Base-by-base conservation (phyloP, 306 rosid genomes). In the Canavalia ensiformis region DNA sequence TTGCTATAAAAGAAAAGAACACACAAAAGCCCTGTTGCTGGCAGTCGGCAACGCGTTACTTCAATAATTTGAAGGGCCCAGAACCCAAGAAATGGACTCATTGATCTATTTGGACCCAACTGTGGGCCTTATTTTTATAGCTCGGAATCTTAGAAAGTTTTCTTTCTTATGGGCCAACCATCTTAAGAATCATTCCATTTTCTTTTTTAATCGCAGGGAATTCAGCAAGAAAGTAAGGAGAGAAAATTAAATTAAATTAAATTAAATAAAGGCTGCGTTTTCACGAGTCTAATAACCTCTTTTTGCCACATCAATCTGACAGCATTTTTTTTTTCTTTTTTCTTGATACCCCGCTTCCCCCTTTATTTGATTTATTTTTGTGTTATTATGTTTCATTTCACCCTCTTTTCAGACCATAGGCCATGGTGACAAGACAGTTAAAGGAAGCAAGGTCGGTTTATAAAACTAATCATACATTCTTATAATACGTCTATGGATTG, bases 61-160 rank as follows among this genome's bases (percentile, higher is more conserved):
- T 49, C 76, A 76, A 85, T 85, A 63, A 85, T 84, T 76, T 52
- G 59, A 66, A 56, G 87, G 87, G 54, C 59, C 89, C 87, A 50
- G 34, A 75, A 41, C 60, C 67, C 37, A 49, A 10, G 47, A 75
- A 75, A 51, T 79, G 71, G 75, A 74, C 75, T 82, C 79, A 11
- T 11, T 77, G 35, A n/a, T 59, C 77, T 39, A 73, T 52, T 56
- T 49, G 68, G 72, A 37, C 11, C 7, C 37, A 72, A 69, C 51
- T 47, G 63, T 74, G 71, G 34, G 72, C 71, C 59, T 51, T 75
- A 60, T 68, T 56, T 74, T 11, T 62, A 78, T 35, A 50, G 58
- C 72, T 59, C 46, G 60, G 86, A 84, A 77, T 87, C 84, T 73
- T 72, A 80, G 5, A 87, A 72, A 71, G 75, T 66, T 1, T 25